Evolutionary conservation across 352 stramenopile genomes (phyloP).

Genomic region (Globisporangium spiculum): DNA sequence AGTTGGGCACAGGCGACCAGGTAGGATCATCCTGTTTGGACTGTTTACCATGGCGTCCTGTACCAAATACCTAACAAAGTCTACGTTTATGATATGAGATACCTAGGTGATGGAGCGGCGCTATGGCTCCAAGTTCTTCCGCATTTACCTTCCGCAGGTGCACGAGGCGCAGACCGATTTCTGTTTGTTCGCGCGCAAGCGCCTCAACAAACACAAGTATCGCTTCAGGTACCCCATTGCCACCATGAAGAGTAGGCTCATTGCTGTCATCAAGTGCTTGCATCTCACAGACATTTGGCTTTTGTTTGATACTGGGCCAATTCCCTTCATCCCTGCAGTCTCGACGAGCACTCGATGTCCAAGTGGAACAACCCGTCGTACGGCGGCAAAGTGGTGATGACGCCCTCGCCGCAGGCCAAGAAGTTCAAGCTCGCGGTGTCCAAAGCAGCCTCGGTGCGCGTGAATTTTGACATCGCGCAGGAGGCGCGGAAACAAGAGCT

Average conservation of each 20-base stretch:
- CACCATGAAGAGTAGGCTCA: not conserved
- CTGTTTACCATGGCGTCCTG: not conserved
- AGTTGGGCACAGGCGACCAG: constrained; percentile 41
- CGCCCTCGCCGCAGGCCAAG: constrained; percentile 36
- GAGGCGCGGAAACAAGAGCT: constrained; percentile 73
- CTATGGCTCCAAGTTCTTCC: constrained; percentile 72
- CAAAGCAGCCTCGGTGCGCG: constrained; percentile 33
- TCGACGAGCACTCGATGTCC: constrained; percentile 43
- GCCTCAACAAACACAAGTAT: constrained; percentile 71
- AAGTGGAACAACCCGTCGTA: constrained; percentile 68
- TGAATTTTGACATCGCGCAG: constrained; percentile 72
- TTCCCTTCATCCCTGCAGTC: not conserved
- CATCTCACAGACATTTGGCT: not conserved
- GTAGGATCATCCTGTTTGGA: constrained; percentile 19
- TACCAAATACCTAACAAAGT: not conserved
- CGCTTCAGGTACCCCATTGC: constrained; percentile 52
- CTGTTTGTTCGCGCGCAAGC: constrained; percentile 74
- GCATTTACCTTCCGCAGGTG: constrained; percentile 74
- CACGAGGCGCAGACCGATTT: constrained; percentile 67
- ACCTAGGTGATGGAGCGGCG: constrained; percentile 35
- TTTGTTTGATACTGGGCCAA: not conserved
- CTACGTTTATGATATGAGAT: not conserved
- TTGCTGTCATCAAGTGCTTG: not conserved
- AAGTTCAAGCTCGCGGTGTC: constrained; percentile 51
- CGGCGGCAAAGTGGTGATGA: constrained; percentile 59